Evolutionary conservation across 2,329 filamentous ascomycete species (phyloP).

Genomic region (Triangularia verruculosa): DNA sequence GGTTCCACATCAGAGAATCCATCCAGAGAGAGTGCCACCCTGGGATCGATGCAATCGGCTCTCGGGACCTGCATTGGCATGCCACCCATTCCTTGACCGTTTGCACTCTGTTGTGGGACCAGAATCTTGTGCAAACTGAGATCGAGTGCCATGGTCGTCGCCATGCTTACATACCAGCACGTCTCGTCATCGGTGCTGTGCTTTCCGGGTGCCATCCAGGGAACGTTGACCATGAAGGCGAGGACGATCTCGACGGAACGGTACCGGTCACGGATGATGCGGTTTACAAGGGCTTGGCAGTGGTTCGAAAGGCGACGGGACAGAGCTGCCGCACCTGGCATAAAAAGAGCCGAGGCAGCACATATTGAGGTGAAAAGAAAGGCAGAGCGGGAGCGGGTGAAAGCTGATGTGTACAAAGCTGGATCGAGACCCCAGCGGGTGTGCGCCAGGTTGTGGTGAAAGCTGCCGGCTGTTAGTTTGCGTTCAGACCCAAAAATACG

Average conservation of each 20-base stretch:
- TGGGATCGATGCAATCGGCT: conserved; percentile 67
- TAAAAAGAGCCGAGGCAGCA: conserved; percentile 65
- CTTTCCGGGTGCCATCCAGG: conserved; percentile 68
- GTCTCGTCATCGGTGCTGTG: conserved; percentile 72
- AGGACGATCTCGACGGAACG: conserved; percentile 72
- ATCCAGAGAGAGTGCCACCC: conserved; percentile 63
- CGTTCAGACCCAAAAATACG: neutral
- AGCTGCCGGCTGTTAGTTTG: conserved; percentile 42
- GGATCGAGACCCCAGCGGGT: conserved; percentile 73
- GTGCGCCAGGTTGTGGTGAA: conserved; percentile 67
- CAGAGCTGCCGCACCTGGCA: conserved; percentile 60
- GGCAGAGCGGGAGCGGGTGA: conserved; percentile 64
- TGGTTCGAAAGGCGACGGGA: conserved; percentile 65
- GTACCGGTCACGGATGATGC: conserved; percentile 59
- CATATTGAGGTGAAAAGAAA: conserved; percentile 72
- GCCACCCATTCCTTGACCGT: conserved; percentile 23
- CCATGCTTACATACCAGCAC: conserved; percentile 67
- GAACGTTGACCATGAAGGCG: conserved; percentile 72
- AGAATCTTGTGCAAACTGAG: conserved; percentile 68
- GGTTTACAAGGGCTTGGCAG: conserved; percentile 58
- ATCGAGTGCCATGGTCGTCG: conserved; percentile 66
- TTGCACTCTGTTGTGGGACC: conserved; percentile 40
- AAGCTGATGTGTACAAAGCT: conserved; percentile 60
- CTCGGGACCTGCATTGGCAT: conserved; percentile 44
- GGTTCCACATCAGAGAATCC: conserved; percentile 64